Percentiles rank a stretch among this genome's conserved stretches.
These are phyloP conservation scores for Oxyria digyna DNA, from an alignment of 148 eudicot genomes.

Conservation along the genomic window DNA sequence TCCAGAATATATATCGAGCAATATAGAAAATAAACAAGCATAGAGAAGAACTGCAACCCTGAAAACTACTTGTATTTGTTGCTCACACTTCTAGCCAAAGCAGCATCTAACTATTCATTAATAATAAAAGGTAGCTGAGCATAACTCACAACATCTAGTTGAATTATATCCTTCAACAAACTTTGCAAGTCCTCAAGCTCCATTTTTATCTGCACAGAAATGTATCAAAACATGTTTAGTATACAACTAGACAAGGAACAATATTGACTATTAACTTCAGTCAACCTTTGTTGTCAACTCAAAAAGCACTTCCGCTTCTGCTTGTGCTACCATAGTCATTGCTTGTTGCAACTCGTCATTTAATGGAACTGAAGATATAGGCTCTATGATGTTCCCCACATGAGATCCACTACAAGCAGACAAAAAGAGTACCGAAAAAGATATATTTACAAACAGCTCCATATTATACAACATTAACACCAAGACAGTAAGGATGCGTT, in stretches of 20 bases:
- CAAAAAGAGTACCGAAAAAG: not conserved
- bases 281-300: constrained; percentile 74
- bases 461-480: not conserved
- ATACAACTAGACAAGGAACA: not conserved
- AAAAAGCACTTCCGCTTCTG: constrained; percentile 78
- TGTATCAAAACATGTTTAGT: constrained; percentile 7
- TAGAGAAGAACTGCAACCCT: not conserved
- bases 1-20: not conserved
- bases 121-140: not conserved
- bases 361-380: constrained; percentile 78
- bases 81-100: not conserved
- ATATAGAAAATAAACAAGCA: not conserved
- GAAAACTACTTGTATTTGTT: not conserved
- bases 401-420: constrained; percentile 62
- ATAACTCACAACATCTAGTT: constrained; percentile 65
- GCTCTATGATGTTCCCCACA: constrained; percentile 69
- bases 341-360: constrained; percentile 92
- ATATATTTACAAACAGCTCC: not conserved
- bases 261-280: constrained; percentile 3
- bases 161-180: constrained; percentile 40
- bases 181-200: constrained; percentile 55
- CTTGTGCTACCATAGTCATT: constrained; percentile 53
- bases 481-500: not conserved
- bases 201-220: constrained; percentile 47
- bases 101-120: constrained; percentile 2